phyloP scores from a whole-genome alignment of 2,329 filamentous ascomycete species.

The Alternaria consortialis region DNA sequence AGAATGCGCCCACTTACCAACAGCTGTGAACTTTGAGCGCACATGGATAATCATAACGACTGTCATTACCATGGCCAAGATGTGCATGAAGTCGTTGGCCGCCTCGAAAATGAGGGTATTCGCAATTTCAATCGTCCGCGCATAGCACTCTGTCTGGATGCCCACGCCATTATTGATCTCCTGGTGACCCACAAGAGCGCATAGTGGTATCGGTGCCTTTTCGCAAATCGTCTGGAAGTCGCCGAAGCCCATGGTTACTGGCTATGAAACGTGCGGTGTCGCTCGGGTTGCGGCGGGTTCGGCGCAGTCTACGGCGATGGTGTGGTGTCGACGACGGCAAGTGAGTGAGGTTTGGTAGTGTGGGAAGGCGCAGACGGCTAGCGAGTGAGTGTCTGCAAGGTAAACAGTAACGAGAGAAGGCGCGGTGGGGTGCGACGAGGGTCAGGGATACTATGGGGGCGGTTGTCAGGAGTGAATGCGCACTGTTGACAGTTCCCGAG shows the following conservation, averaged over 20 bases:
- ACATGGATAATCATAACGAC: constrained; percentile 98
- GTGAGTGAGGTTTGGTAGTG: constrained; percentile 9
- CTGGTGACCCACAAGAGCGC: constrained; percentile 81
- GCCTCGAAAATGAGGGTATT: constrained; percentile 99
- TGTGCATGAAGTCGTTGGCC: constrained; percentile 91
- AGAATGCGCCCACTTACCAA: constrained; percentile 69
- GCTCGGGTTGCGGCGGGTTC: constrained; percentile 15
- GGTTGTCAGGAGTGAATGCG: constrained; percentile 45
- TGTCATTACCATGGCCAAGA: constrained; percentile 88
- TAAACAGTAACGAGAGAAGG: constrained; percentile 30
- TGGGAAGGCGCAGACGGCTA: constrained; percentile 25
- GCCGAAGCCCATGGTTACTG: constrained; percentile 77
- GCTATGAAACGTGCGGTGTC: constrained; percentile 10
- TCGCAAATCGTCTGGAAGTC: constrained; percentile 89
- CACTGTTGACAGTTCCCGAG: constrained; percentile 23
- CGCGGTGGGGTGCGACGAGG: constrained; percentile 33
- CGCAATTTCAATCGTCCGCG: constrained; percentile 91
- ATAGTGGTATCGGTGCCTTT: constrained; percentile 85
- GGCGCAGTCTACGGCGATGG: constrained; percentile 15
- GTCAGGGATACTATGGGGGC: constrained; percentile 27
- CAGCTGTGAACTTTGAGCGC: constrained; percentile 96
- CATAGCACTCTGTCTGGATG: constrained; percentile 90
- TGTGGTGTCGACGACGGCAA: constrained; percentile 10
- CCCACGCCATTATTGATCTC: constrained; percentile 73
- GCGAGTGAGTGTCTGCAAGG: constrained; percentile 33